A percentile compares a stretch with the other conserved stretches of the same genome.
Evolutionary conservation across 1,284 basidiomycete genomes (phyloP).

Genomic region (Mrakiaceae sp.): DNA sequence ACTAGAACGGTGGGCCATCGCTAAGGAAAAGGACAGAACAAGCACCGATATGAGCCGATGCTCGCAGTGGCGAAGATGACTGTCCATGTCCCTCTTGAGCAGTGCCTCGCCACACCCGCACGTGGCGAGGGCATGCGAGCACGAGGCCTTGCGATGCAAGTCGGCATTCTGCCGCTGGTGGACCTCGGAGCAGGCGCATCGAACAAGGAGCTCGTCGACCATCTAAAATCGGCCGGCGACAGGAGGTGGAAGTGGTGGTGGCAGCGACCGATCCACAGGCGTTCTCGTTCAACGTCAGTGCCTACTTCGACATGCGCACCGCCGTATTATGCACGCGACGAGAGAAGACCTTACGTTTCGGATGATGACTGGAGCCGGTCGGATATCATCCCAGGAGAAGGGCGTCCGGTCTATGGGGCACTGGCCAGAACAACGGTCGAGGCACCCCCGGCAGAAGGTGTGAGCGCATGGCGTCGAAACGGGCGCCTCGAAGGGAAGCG

Average conservation of each 20-base stretch:
- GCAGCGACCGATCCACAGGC: too few species aligned
- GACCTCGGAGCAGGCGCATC: slow-evolving; percentile 56
- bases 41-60: slow-evolving; percentile 25
- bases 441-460: slow-evolving; percentile 71
- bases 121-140: slow-evolving; percentile 46
- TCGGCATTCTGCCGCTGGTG: slow-evolving; percentile 59
- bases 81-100: slow-evolving; percentile 40
- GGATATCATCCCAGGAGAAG: slow-evolving; percentile 44
- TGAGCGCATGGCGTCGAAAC: slow-evolving; percentile 62
- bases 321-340: slow-evolving; percentile 9
- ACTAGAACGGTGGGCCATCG: too few species aligned
- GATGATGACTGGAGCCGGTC: slow-evolving; percentile 54
- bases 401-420: slow-evolving; percentile 74
- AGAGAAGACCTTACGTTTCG: slow-evolving; percentile 48
- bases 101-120: slow-evolving; percentile 45
- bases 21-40: too few species aligned
- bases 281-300: slow-evolving; percentile 21
- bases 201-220: slow-evolving; percentile 68
- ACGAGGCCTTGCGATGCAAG: slow-evolving; percentile 50
- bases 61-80: slow-evolving; percentile 32
- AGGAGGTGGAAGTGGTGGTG: not conserved
- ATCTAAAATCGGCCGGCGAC: slow-evolving; percentile 41
- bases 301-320: slow-evolving; percentile 21
- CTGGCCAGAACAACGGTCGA: slow-evolving; percentile 49
- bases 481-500: slow-evolving; percentile 66